Conservation (phyloP, 345 rosid species). For the Hibiscus mutabilis region DNA sequence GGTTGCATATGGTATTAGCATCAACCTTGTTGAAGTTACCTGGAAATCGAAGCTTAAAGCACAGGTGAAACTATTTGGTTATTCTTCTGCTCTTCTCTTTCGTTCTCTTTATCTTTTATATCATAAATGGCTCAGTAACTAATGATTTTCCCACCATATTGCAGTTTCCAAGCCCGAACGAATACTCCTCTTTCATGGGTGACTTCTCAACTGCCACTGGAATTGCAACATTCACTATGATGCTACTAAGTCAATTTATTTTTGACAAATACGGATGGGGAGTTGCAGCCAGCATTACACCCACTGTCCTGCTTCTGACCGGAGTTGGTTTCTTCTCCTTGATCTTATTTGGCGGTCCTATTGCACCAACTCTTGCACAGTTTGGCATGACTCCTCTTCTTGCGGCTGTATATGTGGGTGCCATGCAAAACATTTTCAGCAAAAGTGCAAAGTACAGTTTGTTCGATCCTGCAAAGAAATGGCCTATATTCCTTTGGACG, state of each 20-base stretch:
- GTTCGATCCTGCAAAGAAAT: neutral
- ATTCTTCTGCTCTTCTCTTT: neutral
- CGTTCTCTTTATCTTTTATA: neutral
- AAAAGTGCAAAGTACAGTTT: neutral
- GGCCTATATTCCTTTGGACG: neutral
- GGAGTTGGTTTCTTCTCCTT: neutral
- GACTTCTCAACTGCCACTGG: constrained; percentile 94
- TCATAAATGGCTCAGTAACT: neutral
- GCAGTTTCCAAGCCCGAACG: constrained; percentile 97
- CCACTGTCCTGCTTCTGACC: neutral
- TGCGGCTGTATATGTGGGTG: neutral
- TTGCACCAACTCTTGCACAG: neutral
- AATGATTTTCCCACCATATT: neutral
- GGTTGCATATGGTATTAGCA: neutral
- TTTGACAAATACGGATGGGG: constrained; percentile 66
- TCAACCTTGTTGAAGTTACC: neutral
- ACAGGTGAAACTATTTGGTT: neutral
- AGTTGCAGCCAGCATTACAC: neutral
- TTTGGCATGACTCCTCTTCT: neutral
- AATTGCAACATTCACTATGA: constrained; percentile 81
- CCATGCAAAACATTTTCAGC: neutral
- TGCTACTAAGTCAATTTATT: constrained; percentile 81
- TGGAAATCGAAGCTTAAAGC: neutral
- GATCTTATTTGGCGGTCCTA: neutral
- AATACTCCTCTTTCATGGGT: constrained; percentile 93